Percentiles rank a stretch among this genome's conserved stretches.
Evolutionary conservation across 805 yeast genomes (phyloP).

Genomic region (Diddensiella transvaalensis): DNA sequence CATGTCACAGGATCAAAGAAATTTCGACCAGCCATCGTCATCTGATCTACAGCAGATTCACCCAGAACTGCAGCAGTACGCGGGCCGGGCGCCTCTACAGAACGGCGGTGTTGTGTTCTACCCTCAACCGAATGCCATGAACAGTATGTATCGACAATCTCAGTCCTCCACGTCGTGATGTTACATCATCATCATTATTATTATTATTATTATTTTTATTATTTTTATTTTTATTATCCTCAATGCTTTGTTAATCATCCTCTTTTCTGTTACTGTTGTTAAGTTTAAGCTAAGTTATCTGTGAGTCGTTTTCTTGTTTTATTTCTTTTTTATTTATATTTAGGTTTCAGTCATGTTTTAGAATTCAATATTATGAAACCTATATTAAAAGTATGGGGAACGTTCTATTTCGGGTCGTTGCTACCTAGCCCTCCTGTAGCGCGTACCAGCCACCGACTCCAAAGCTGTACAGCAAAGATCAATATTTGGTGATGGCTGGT

Average conservation of each 20-base stretch:
- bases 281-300: no score
- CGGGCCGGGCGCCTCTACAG: neutral
- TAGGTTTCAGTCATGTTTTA: no score
- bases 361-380: no score
- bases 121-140: neutral
- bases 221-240: no score
- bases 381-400: no score
- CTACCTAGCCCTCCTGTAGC: neutral
- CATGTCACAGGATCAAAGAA: neutral
- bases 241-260: no score
- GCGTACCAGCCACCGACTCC: neutral
- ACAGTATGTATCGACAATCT: neutral
- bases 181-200: neutral
- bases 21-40: neutral
- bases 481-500: neutral
- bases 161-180: neutral
- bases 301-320: neutral
- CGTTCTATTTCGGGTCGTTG: neutral
- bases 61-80: slow-evolving; percentile 1
- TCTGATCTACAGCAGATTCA: neutral
- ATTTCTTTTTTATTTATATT: no score
- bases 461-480: neutral
- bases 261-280: no score
- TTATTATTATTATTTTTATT: no score
- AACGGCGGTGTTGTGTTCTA: neutral